A percentile compares a stretch with the other conserved stretches of the same genome.
Conservation (phyloP, 345 rosid species). For the Excoecaria cochinchinensis region DNA sequence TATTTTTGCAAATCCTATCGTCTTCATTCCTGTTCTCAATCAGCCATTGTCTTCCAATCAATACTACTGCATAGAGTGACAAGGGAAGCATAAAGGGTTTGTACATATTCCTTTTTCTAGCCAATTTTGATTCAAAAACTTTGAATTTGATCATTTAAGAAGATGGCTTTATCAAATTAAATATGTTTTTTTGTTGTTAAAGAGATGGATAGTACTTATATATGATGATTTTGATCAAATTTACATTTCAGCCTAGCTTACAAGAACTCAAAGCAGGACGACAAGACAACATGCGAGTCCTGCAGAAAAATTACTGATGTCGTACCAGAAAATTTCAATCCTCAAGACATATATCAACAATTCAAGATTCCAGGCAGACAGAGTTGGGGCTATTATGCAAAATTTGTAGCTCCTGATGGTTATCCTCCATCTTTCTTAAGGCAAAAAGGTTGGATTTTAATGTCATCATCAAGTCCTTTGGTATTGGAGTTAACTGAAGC, state of each 20-base stretch:
- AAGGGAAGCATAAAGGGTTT: conserved; percentile 18
- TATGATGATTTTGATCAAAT: too few species aligned
- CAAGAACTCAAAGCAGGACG: conserved; percentile 16
- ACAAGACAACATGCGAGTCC: conserved; percentile 18
- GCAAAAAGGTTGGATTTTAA: conserved; percentile 15
- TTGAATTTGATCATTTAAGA: too few species aligned
- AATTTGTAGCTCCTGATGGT: conserved; percentile 14
- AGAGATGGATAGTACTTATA: too few species aligned
- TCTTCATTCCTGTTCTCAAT: conserved; percentile 49
- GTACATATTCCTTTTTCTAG: neutral
- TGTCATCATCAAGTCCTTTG: neutral
- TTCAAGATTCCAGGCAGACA: conserved; percentile 5
- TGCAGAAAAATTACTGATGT: neutral
- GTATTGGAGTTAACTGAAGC: conserved; percentile 23
- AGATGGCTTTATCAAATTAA: too few species aligned
- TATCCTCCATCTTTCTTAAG: conserved; percentile 20
- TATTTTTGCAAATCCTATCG: conserved; percentile 22
- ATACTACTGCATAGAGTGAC: conserved; percentile 17
- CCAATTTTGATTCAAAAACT: too few species aligned
- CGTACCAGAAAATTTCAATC: conserved; percentile 11
- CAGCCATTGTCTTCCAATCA: conserved; percentile 53
- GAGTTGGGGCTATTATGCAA: neutral
- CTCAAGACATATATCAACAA: conserved; percentile 9
- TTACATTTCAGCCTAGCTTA: conserved; percentile 17
- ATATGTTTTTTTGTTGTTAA: too few species aligned